A percentile compares a stretch with the other conserved stretches of the same genome.
These are phyloP conservation scores for Coemansia sp. DNA, from an alignment of 192 early-diverging fungal genomes.

Conservation along the genomic window DNA sequence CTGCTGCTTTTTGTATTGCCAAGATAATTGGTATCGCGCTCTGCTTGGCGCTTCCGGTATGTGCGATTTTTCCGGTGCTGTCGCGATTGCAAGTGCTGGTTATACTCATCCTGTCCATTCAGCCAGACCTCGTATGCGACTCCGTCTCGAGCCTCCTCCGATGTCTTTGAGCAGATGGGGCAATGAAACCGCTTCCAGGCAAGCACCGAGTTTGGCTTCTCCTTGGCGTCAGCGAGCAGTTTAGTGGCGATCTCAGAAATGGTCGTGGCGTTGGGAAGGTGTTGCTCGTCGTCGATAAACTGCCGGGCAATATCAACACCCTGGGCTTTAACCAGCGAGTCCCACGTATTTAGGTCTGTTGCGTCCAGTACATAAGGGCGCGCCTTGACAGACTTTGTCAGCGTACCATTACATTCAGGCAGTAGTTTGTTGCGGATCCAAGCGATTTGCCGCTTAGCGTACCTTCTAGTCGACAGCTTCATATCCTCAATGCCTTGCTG, in stretches of 20 bases:
- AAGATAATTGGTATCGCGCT: not conserved
- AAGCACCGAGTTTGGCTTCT: slow-evolving; percentile 29
- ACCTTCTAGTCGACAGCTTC: slow-evolving; percentile 86
- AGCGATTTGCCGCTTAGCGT: slow-evolving; percentile 67
- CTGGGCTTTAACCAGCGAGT: slow-evolving; percentile 56
- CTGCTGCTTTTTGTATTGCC: slow-evolving; percentile 2
- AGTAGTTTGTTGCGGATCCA: slow-evolving; percentile 57
- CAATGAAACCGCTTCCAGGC: slow-evolving; percentile 75
- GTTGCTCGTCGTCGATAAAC: slow-evolving; percentile 4
- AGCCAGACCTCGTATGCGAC: slow-evolving; percentile 55
- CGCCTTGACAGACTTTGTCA: slow-evolving; percentile 28
- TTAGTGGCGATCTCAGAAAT: slow-evolving; percentile 30
- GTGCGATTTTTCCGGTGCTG: slow-evolving; percentile 62
- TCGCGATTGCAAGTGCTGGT: slow-evolving; percentile 70
- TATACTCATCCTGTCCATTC: slow-evolving; percentile 76
- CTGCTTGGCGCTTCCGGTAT: slow-evolving; percentile 36
- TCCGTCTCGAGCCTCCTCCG: slow-evolving; percentile 46
- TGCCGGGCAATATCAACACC: slow-evolving; percentile 62
- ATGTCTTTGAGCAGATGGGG: slow-evolving; percentile 62
- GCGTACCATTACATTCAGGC: slow-evolving; percentile 44
- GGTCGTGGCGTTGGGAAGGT: slow-evolving; percentile 21
- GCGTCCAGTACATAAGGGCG: slow-evolving; percentile 74
- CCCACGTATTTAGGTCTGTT: slow-evolving; percentile 62
- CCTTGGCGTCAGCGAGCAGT: slow-evolving; percentile 31
- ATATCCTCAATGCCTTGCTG: slow-evolving; percentile 71